Evolutionary conservation across 345 rosid genomes (phyloP), one percentile per base, ranked within the genome.

Genomic region (Clausena lansium): DNA sequence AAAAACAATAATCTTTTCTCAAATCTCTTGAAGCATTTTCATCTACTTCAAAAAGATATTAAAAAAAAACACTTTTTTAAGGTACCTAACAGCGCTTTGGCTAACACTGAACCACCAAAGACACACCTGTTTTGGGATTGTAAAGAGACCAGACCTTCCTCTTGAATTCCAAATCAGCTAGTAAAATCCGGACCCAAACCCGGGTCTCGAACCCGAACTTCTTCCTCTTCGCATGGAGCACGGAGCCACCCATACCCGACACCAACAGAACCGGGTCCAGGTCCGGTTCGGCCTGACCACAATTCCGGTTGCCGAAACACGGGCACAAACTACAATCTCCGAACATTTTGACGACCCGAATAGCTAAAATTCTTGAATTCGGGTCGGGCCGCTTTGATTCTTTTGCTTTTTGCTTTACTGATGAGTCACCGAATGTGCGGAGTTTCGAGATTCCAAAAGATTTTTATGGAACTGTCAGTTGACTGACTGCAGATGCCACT

Each of bases 121-220:
- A 36, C 38, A 60, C 33, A 94, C 98, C 98, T 28, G 98, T 88
- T 13, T 88, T 67, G 59, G 91, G 95, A 82, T 94, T 94, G 58
- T 91, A 91, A 20, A 88, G 83, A 81, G 98, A 94, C 98, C 98
- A 94, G 5, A 92, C 74, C 76, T 68, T 88, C 81, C 87, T 92
- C 87, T 78, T 90, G 84, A 94, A 94, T 82, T 91, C 94, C 82
- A 91, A 82, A 70, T 91, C 95, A 10, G 98, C 94, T 5, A 92
- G 82, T 30, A 92, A 88, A 28, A 92, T 84, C 60, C 98, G 92
- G 62, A 92, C 97, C 98, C 98, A 94, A 52, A 90, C 98, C 66
- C 95, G 94, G 70, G 86, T 82, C 83, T 87, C 80, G 65, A 80
- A 71, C 47, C 93, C 92, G 25, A 76, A 59, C 41, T 73, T 80